A percentile compares a stretch with the other conserved stretches of the same genome.
These are phyloP conservation scores for Russula abietina DNA, from an alignment of 768 basidiomycete species.

Conservation along the genomic window DNA sequence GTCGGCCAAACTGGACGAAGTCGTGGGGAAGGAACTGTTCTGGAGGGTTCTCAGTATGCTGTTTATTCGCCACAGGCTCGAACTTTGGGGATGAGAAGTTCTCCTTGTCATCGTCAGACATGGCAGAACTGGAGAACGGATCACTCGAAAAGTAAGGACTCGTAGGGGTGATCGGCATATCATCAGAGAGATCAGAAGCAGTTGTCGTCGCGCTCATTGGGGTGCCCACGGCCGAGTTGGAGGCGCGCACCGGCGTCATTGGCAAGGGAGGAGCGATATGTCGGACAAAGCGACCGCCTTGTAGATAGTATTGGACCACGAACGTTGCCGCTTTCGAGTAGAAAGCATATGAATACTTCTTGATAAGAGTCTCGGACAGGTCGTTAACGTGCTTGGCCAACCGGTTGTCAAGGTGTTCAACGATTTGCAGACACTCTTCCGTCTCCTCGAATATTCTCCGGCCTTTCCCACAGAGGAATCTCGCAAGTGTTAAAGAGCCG, in stretches of 20 bases:
- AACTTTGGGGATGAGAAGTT: slow-evolving; percentile 56
- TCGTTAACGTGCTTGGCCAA: slow-evolving; percentile 86
- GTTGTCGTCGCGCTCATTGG: slow-evolving; percentile 71
- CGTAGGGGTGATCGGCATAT: slow-evolving; percentile 77
- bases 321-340: slow-evolving; percentile 94
- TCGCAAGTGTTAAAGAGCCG: slow-evolving; percentile 84
- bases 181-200: slow-evolving; percentile 70
- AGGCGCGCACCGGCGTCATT: slow-evolving; percentile 53
- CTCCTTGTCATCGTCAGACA: slow-evolving; percentile 75
- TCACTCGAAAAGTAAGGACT: slow-evolving; percentile 54
- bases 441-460: slow-evolving; percentile 80
- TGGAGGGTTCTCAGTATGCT: slow-evolving; percentile 57
- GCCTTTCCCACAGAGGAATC: slow-evolving; percentile 77
- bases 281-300: slow-evolving; percentile 68
- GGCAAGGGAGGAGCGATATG: slow-evolving; percentile 48
- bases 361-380: slow-evolving; percentile 91
- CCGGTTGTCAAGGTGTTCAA: slow-evolving; percentile 79
- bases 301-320: slow-evolving; percentile 89
- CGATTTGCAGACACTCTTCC: slow-evolving; percentile 74
- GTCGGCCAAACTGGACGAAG: slow-evolving; percentile 72
- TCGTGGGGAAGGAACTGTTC: slow-evolving; percentile 79
- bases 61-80: slow-evolving; percentile 69
- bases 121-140: slow-evolving; percentile 53
- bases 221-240: slow-evolving; percentile 53
- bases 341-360: slow-evolving; percentile 96